Conservation (phyloP, 2,329 filamentous ascomycete species). For the Gnomoniopsis sp. region DNA sequence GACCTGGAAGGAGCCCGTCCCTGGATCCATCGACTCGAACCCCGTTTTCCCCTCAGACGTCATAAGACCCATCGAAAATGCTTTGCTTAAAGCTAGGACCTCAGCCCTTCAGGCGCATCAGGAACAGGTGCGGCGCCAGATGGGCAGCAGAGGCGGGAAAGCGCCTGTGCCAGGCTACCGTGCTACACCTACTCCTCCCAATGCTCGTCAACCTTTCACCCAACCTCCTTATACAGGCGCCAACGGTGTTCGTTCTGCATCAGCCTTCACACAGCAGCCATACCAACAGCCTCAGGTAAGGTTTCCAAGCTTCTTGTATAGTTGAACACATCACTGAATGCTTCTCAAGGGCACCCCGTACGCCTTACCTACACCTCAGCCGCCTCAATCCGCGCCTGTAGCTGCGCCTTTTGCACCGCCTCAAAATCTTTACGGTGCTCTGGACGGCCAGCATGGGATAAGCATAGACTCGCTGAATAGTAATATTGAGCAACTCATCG, state of each 20-base stretch:
- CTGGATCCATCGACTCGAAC: conserved; percentile 86
- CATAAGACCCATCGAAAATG: conserved; percentile 89
- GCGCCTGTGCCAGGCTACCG: conserved; percentile 45
- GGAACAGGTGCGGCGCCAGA: conserved; percentile 51
- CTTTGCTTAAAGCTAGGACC: conserved; percentile 75
- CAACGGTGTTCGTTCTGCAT: conserved; percentile 26
- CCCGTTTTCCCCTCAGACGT: conserved; percentile 88
- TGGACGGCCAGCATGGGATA: conserved; percentile 40
- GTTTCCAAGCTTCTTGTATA: background rate
- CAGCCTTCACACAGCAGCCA: conserved; percentile 20
- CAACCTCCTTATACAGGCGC: conserved; percentile 36
- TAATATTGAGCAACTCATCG: conserved; percentile 78
- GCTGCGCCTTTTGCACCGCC: conserved; percentile 38
- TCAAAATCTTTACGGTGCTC: conserved; percentile 36
- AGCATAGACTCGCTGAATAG: conserved; percentile 73
- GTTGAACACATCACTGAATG: conserved; percentile 14
- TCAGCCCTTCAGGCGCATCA: conserved; percentile 59
- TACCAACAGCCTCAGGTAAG: conserved; percentile 21
- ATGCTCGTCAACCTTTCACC: conserved; percentile 33
- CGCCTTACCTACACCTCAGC: conserved; percentile 28
- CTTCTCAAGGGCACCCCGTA: conserved; percentile 22
- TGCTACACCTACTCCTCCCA: conserved; percentile 72
- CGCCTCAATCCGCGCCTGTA: conserved; percentile 33
- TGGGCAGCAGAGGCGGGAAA: conserved; percentile 48
- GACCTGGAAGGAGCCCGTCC: conserved; percentile 97